These are phyloP conservation scores for Scheffersomyces quercinus DNA, from an alignment of 1,139 yeast genomes.

Conservation along the genomic window DNA sequence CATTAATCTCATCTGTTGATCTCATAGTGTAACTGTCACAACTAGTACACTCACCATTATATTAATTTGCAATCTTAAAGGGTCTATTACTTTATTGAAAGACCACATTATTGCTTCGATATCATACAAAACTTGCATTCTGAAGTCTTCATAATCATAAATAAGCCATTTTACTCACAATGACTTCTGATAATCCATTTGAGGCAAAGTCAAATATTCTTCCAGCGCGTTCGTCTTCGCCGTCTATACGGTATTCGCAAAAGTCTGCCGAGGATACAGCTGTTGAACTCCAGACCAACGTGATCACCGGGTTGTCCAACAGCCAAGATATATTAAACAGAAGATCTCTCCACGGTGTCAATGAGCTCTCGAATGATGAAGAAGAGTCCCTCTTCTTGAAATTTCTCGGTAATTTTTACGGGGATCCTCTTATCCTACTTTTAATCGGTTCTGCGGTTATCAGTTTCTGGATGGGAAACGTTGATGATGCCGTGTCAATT, in stretches of 20 bases:
- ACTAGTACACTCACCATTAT: too few species aligned
- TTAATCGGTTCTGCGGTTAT: slow-evolving; percentile 85
- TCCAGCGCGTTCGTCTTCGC: slow-evolving; percentile 30
- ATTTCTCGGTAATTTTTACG: slow-evolving; percentile 77
- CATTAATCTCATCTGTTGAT: too few species aligned
- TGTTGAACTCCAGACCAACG: slow-evolving; percentile 60
- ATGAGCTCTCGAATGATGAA: slow-evolving; percentile 72
- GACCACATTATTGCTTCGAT: too few species aligned
- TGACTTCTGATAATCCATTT: slow-evolving; percentile 28
- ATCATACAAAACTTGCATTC: too few species aligned
- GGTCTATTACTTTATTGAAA: too few species aligned
- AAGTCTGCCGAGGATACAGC: slow-evolving; percentile 63
- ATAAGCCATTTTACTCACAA: too few species aligned
- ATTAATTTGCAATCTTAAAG: too few species aligned
- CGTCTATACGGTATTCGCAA: slow-evolving; percentile 57
- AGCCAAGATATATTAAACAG: slow-evolving; percentile 71
- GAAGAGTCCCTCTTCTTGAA: slow-evolving; percentile 70
- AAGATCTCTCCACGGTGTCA: slow-evolving; percentile 72
- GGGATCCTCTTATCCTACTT: slow-evolving; percentile 83
- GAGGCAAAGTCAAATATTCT: slow-evolving; percentile 17
- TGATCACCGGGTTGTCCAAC: slow-evolving; percentile 57
- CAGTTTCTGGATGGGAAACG: slow-evolving; percentile 87
- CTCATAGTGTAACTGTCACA: too few species aligned
- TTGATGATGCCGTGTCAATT: slow-evolving; percentile 89
- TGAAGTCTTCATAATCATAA: too few species aligned